phyloP scores from a whole-genome alignment of 2,329 filamentous ascomycete species.

The Scedosporium apiospermum region DNA sequence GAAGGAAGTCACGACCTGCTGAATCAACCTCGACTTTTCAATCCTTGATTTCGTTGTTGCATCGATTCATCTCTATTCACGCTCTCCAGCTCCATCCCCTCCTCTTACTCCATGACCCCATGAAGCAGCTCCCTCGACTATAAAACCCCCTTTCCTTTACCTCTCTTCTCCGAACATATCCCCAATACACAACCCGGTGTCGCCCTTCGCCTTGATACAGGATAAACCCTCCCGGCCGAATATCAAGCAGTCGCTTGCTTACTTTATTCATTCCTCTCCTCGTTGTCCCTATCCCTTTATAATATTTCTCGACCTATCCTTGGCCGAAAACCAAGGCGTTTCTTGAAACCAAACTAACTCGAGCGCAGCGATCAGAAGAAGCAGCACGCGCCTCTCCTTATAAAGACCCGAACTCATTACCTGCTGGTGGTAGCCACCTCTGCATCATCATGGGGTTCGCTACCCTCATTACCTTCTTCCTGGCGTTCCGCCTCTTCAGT shows the following conservation, averaged over 20 bases:
- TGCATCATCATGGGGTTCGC: conserved; percentile 34
- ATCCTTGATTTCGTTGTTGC: too few species aligned
- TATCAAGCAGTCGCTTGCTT: background rate
- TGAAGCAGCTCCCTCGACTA: too few species aligned
- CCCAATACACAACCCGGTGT: too few species aligned
- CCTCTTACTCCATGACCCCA: background rate
- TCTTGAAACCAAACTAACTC: background rate
- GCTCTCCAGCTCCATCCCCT: background rate
- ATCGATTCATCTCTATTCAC: background rate
- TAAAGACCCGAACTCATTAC: background rate
- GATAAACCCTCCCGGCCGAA: background rate
- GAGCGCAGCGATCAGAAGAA: background rate
- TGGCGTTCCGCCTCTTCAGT: conserved; percentile 33
- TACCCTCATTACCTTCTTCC: conserved; percentile 28
- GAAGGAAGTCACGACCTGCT: too few species aligned
- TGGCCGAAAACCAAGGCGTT: background rate
- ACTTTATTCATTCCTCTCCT: background rate
- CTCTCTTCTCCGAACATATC: background rate
- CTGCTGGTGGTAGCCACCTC: conserved; percentile 17
- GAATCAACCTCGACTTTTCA: too few species aligned
- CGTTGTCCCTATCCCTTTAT: background rate
- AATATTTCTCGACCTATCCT: background rate
- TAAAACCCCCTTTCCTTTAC: background rate
- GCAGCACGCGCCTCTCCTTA: background rate
- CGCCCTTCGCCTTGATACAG: too few species aligned